Evolutionary conservation across 1,284 basidiomycete species (phyloP).

Genomic region (Rhodotorula sp.): DNA sequence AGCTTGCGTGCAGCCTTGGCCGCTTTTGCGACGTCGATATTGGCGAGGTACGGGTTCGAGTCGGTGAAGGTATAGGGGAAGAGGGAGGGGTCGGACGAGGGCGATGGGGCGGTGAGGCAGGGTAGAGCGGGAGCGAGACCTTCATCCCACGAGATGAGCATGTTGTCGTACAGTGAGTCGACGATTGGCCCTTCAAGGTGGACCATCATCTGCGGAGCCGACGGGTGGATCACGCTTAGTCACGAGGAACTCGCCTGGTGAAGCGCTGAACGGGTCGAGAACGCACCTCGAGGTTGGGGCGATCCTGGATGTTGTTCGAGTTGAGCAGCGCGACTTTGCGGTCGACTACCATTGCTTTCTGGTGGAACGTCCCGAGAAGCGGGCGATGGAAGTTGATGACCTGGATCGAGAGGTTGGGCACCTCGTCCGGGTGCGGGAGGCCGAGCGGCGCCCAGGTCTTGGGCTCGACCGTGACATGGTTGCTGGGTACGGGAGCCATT

Average conservation of each 20-base stretch:
- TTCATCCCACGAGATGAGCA: slow-evolving; percentile 56
- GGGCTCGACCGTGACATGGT: slow-evolving; percentile 60
- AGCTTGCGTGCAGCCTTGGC: slow-evolving; percentile 54
- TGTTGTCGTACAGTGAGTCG: slow-evolving; percentile 71
- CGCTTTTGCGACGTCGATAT: slow-evolving; percentile 56
- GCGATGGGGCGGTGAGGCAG: slow-evolving; percentile 52
- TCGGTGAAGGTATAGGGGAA: slow-evolving; percentile 46
- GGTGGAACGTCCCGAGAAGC: slow-evolving; percentile 68
- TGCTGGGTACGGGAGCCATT: slow-evolving; percentile 52
- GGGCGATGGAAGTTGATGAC: slow-evolving; percentile 62
- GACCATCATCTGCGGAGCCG: slow-evolving; percentile 61
- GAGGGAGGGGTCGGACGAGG: slow-evolving; percentile 40
- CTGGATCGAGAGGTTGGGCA: slow-evolving; percentile 65
- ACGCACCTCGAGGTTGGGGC: slow-evolving; percentile 52
- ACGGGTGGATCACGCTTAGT: neutral
- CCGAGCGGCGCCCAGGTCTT: slow-evolving; percentile 61
- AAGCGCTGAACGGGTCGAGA: neutral
- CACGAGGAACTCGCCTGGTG: neutral
- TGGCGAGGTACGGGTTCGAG: slow-evolving; percentile 50
- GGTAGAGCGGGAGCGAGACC: slow-evolving; percentile 55
- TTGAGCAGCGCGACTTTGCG: slow-evolving; percentile 70
- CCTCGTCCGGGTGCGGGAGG: slow-evolving; percentile 61
- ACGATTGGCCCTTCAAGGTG: slow-evolving; percentile 70
- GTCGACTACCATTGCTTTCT: slow-evolving; percentile 69
- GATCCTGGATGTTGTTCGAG: slow-evolving; percentile 67